These are phyloP conservation scores for Fusarium sp. DNA, from an alignment of 2,329 filamentous ascomycete genomes.

Conservation along the genomic window DNA sequence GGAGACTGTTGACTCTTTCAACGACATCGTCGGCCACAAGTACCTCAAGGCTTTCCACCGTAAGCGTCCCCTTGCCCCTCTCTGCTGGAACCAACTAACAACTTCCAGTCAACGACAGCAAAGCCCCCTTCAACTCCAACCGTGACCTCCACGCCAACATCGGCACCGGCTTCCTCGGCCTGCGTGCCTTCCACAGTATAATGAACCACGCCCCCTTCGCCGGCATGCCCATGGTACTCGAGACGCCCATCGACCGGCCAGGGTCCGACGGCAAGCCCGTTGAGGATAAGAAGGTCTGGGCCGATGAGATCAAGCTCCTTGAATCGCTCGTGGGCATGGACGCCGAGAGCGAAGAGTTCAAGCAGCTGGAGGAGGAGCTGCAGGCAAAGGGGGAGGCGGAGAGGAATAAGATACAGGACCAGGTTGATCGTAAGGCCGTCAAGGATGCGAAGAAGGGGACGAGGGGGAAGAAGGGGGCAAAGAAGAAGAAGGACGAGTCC, in stretches of 20 bases:
- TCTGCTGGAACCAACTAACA: conserved; percentile 2
- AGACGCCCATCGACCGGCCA: conserved; percentile 89
- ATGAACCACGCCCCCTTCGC: conserved; percentile 85
- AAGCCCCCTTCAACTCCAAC: conserved; percentile 84
- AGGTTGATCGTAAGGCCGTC: conserved; percentile 80
- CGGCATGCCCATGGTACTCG: conserved; percentile 88
- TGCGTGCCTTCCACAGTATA: conserved; percentile 90
- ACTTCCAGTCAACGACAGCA: conserved; percentile 86
- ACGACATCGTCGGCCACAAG: conserved; percentile 78
- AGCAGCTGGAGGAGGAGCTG: conserved; percentile 71
- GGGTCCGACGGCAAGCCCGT: conserved; percentile 73
- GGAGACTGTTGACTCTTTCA: conserved; percentile 80
- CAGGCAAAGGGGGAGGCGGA: conserved; percentile 76
- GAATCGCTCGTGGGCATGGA: conserved; percentile 91
- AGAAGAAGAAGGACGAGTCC: conserved; percentile 51
- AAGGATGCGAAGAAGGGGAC: conserved; percentile 62
- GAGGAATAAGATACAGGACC: conserved; percentile 79
- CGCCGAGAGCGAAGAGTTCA: conserved; percentile 78
- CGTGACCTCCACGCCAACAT: conserved; percentile 97
- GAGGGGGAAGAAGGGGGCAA: conserved; percentile 31
- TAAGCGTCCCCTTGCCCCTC: conserved; percentile 37
- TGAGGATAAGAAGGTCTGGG: conserved; percentile 89
- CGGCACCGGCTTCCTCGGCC: conserved; percentile 90
- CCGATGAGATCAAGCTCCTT: conserved; percentile 92
- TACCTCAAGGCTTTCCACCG: conserved; percentile 87